Evolutionary conservation across 1,284 basidiomycete species (phyloP).

Genomic region (Pterulicium gracile): DNA sequence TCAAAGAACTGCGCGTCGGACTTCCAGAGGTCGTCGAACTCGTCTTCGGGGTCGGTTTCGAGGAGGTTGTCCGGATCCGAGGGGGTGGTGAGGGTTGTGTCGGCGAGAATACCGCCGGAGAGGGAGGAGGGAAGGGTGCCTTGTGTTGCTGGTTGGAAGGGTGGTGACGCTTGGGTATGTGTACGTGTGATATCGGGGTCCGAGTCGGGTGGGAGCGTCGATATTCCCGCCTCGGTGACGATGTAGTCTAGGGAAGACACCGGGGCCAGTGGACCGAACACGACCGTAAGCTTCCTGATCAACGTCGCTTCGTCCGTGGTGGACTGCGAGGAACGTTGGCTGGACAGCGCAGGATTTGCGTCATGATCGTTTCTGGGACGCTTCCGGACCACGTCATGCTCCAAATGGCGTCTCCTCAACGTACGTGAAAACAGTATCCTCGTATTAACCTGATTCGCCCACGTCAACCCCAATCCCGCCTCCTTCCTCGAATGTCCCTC

Average conservation of each 20-base stretch:
- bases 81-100: neutral
- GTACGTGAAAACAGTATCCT: constrained; percentile 79
- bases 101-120: neutral
- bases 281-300: constrained; percentile 54
- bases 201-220: constrained; percentile 20
- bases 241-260: constrained; percentile 63
- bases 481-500: constrained; percentile 55
- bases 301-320: constrained; percentile 27
- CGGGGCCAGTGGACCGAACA: constrained; percentile 61
- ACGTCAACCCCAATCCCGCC: constrained; percentile 76
- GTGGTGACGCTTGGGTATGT: neutral
- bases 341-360: neutral
- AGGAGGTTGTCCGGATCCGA: neutral
- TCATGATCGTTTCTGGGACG: constrained; percentile 12
- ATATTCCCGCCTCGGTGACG: constrained; percentile 51
- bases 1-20: neutral
- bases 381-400: constrained; percentile 24
- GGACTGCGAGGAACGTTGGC: constrained; percentile 2
- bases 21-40: neutral
- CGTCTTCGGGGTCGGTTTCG: neutral
- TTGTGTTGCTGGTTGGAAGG: neutral
- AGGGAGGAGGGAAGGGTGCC: neutral
- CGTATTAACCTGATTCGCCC: constrained; percentile 84
- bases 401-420: constrained; percentile 48
- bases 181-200: neutral